Conservation (phyloP, 1,139 yeast species). For the Geotrichum bryndzae region DNA sequence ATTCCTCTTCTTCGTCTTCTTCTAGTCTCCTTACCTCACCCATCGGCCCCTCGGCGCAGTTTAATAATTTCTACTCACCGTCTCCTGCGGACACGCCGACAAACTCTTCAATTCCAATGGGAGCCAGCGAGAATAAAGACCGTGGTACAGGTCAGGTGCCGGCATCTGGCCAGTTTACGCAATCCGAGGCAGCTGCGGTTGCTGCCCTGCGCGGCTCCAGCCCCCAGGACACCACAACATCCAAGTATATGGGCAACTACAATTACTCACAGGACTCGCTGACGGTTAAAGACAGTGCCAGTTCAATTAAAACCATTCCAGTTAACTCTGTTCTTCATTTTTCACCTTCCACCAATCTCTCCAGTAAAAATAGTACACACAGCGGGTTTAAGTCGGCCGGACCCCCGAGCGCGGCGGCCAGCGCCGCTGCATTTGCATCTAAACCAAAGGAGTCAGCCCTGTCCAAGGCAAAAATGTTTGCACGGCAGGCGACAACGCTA, state of each 20-base stretch:
- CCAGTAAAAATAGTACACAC: background rate
- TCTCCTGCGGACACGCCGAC: background rate
- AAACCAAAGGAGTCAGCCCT: conserved; percentile 31
- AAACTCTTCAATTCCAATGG: background rate
- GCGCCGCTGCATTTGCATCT: conserved; percentile 31
- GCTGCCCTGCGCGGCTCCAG: conserved; percentile 20
- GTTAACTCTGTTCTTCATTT: conserved; percentile 4
- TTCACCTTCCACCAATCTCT: conserved; percentile 3
- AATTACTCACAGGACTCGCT: conserved; percentile 6
- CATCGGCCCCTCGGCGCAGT: conserved; percentile 2
- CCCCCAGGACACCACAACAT: background rate
- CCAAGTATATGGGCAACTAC: conserved; percentile 4
- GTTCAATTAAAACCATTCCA: conserved; percentile 3
- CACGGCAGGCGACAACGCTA: conserved; percentile 31
- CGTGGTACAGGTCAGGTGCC: conserved; percentile 1
- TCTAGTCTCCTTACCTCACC: conserved; percentile 23
- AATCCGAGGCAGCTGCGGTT: conserved; percentile 25
- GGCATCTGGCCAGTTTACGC: conserved; percentile 16
- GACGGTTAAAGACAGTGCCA: background rate
- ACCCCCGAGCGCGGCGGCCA: conserved; percentile 19
- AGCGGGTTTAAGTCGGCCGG: background rate
- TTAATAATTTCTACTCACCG: background rate
- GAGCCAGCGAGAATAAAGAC: background rate
- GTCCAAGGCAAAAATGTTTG: conserved; percentile 35
- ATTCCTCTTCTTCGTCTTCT: conserved; percentile 30